Evolutionary conservation across 2,329 filamentous ascomycete species (phyloP).

Genomic region (Botrytis tulipae): DNA sequence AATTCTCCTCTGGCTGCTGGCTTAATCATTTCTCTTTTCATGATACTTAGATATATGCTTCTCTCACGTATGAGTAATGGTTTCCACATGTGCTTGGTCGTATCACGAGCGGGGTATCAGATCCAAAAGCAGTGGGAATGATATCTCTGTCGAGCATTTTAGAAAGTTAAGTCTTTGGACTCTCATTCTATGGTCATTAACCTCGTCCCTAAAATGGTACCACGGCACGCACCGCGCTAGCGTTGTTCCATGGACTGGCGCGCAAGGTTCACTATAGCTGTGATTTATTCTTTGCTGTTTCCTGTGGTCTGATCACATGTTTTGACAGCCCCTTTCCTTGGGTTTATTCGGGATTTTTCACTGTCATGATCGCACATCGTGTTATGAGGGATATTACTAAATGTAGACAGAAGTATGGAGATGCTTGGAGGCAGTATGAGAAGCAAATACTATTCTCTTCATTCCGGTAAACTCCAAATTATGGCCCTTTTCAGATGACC

Average conservation of each 20-base stretch:
- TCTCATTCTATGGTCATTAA: neutral
- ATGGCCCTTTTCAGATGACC: neutral
- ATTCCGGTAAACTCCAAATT: conserved; percentile 57
- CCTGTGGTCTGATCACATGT: conserved; percentile 76
- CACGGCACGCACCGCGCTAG: neutral
- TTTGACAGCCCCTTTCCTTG: conserved; percentile 81
- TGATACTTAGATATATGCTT: neutral
- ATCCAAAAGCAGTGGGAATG: neutral
- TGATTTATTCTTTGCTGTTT: conserved; percentile 73
- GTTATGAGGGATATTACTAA: conserved; percentile 71
- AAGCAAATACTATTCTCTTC: conserved; percentile 75
- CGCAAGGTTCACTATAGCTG: conserved; percentile 81
- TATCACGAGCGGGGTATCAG: neutral
- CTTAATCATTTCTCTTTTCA: neutral
- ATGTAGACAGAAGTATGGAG: conserved; percentile 76
- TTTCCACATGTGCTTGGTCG: neutral
- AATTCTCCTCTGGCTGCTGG: neutral
- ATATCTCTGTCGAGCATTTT: neutral
- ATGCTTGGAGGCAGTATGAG: conserved; percentile 79
- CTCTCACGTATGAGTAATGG: neutral
- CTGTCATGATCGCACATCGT: conserved; percentile 77
- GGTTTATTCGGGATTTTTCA: conserved; percentile 85
- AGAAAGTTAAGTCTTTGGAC: neutral
- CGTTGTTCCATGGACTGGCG: conserved; percentile 52
- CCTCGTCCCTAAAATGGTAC: neutral